A percentile compares a stretch with the other conserved stretches of the same genome.
phyloP scores from a whole-genome alignment of 495 filamentous ascomycete species.

The Corynascus novoguineensis region DNA sequence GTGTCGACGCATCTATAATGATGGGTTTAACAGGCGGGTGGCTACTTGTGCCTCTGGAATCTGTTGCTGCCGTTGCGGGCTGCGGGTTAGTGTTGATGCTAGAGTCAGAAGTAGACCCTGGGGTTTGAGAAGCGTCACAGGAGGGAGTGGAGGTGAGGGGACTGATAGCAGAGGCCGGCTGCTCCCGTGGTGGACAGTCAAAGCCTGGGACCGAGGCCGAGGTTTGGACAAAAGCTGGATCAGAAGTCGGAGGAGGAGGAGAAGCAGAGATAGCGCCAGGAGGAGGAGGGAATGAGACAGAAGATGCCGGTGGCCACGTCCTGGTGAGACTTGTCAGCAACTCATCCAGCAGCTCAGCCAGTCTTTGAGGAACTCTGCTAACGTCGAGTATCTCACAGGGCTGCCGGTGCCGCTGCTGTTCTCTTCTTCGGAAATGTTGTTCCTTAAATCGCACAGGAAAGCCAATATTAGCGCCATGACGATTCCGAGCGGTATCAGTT shows the following conservation, averaged over 20 bases:
- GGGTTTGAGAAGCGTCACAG: not conserved
- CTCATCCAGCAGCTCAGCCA: too few species aligned
- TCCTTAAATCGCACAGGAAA: constrained; percentile 10
- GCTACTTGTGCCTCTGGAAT: not conserved
- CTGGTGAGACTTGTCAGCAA: too few species aligned
- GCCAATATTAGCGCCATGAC: constrained; percentile 12
- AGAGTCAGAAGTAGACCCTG: not conserved
- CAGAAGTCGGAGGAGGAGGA: not conserved
- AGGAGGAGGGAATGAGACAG: too few species aligned
- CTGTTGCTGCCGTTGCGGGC: not conserved
- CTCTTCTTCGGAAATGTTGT: not conserved
- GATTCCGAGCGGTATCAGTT: constrained; percentile 37
- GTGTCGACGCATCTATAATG: not conserved
- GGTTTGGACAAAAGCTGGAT: not conserved
- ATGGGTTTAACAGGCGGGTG: not conserved
- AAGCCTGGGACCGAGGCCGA: not conserved
- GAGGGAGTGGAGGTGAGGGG: not conserved
- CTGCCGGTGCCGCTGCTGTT: not conserved
- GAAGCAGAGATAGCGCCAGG: not conserved
- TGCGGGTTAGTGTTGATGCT: not conserved
- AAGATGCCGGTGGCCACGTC: not conserved
- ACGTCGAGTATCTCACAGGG: not conserved
- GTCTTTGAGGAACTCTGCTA: not conserved
- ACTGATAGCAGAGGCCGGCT: not conserved
- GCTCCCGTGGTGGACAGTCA: not conserved